A percentile compares a stretch with the other conserved stretches of the same genome.
phyloP scores from a whole-genome alignment of 306 rosid species.

The Ziziphus jujuba region DNA sequence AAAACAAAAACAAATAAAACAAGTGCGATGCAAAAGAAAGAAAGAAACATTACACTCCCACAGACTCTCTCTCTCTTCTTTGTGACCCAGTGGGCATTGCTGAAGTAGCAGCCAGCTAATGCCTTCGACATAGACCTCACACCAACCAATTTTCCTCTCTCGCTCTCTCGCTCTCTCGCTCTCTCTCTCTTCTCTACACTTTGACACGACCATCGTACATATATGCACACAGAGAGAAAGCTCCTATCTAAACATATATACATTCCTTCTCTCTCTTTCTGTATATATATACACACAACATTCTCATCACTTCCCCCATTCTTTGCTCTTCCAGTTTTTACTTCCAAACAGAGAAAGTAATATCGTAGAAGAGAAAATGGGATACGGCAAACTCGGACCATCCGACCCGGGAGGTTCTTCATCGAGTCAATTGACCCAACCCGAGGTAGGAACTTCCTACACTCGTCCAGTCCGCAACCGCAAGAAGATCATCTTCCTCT shows the following conservation, averaged over 20 bases:
- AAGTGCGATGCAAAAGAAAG: too few relatives aligned
- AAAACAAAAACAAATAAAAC: not conserved
- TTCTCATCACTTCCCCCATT: not conserved
- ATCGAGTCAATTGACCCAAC: constrained; percentile 1
- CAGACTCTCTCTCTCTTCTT: not conserved
- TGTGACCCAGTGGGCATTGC: constrained; percentile 33
- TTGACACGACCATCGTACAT: not conserved
- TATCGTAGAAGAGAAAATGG: constrained; percentile 37
- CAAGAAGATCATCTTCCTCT: constrained; percentile 41
- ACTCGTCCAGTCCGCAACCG: not conserved
- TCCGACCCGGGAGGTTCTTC: constrained; percentile 28
- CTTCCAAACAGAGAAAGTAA: not conserved
- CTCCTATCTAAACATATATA: not conserved
- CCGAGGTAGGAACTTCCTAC: not conserved
- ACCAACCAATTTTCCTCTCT: constrained; percentile 44
- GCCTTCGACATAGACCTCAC: constrained; percentile 52
- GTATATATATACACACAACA: too few relatives aligned
- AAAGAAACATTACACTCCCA: not conserved
- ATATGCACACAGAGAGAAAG: not conserved
- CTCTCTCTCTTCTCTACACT: not conserved
- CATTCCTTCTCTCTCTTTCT: constrained; percentile 10
- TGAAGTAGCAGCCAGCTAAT: constrained; percentile 80
- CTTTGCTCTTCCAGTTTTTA: not conserved
- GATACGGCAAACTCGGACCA: constrained; percentile 48
- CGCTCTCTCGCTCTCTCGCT: constrained; percentile 17